Evolutionary conservation across 2,329 filamentous ascomycete genomes (phyloP).

Genomic region (Fusarium chaquense): DNA sequence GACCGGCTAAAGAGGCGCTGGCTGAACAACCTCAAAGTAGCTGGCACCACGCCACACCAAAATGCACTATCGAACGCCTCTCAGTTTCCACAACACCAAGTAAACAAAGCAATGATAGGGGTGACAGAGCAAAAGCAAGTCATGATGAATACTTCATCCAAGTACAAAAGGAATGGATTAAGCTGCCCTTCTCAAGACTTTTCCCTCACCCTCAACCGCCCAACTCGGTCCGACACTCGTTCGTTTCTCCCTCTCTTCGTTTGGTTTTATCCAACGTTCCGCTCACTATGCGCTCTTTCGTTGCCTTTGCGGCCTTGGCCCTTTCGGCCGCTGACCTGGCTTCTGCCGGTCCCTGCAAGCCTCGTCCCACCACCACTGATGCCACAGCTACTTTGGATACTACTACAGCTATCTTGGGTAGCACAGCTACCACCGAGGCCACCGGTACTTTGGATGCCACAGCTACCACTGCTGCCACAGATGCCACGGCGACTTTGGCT

Average conservation of each 20-base stretch:
- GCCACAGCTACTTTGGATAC: neutral
- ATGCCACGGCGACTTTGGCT: neutral
- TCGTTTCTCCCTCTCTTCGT: neutral
- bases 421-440: neutral
- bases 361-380: neutral
- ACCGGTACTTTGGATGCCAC: neutral
- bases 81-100: neutral
- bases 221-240: slow-evolving; percentile 31
- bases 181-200: neutral
- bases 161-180: neutral
- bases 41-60: slow-evolving; percentile 3
- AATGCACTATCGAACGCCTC: slow-evolving; percentile 14
- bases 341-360: slow-evolving; percentile 28
- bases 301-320: slow-evolving; percentile 32
- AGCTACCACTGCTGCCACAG: neutral
- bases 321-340: slow-evolving; percentile 26
- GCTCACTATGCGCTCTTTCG: slow-evolving; percentile 34
- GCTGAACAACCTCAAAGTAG: slow-evolving; percentile 13
- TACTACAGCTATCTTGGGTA: neutral
- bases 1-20: slow-evolving; percentile 1
- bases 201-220: slow-evolving; percentile 14
- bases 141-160: neutral
- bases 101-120: slow-evolving; percentile 4
- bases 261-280: neutral
- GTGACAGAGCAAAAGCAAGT: neutral